These are phyloP conservation scores for Macrolepiota albuminosa DNA, from an alignment of 768 basidiomycete species.

Conservation along the genomic window DNA sequence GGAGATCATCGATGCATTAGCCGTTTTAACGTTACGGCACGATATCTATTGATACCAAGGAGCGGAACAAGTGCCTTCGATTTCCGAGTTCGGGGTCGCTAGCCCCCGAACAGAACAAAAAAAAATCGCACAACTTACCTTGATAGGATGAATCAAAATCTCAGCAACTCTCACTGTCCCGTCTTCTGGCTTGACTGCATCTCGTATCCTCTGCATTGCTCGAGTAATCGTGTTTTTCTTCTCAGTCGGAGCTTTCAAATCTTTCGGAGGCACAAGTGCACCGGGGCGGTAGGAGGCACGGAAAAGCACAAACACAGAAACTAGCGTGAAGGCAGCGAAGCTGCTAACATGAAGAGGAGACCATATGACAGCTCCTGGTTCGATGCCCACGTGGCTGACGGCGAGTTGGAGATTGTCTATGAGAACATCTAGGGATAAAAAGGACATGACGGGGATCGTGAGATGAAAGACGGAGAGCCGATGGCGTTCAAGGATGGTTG, in stretches of 20 bases:
- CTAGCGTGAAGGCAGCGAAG: conserved; percentile 1
- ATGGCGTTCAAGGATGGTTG: not conserved
- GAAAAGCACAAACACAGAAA: conserved; percentile 8
- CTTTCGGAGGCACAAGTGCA: not conserved
- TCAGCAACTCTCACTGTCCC: conserved; percentile 44
- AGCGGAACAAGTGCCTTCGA: not conserved
- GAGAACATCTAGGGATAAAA: conserved; percentile 1
- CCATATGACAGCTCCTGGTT: conserved; percentile 7
- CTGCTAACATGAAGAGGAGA: not conserved
- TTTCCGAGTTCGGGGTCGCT: not conserved
- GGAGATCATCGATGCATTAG: not conserved
- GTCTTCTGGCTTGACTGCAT: conserved; percentile 14
- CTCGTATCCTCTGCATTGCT: conserved; percentile 5
- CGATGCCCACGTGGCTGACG: conserved; percentile 3
- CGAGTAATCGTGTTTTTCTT: not conserved
- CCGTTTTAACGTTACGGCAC: not conserved
- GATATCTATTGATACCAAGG: not conserved
- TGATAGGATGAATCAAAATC: conserved; percentile 66
- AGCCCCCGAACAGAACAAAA: not conserved
- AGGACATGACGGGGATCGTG: not conserved
- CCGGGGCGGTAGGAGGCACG: conserved; percentile 2
- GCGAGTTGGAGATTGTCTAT: conserved; percentile 10
- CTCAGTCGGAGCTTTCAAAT: not conserved
- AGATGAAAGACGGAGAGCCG: not conserved
- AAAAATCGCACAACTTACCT: conserved; percentile 30